Evolutionary conservation across 805 yeast genomes (phyloP), one percentile per base, ranked within the genome.

Genomic region (Scheffersomyces amazonensis): DNA sequence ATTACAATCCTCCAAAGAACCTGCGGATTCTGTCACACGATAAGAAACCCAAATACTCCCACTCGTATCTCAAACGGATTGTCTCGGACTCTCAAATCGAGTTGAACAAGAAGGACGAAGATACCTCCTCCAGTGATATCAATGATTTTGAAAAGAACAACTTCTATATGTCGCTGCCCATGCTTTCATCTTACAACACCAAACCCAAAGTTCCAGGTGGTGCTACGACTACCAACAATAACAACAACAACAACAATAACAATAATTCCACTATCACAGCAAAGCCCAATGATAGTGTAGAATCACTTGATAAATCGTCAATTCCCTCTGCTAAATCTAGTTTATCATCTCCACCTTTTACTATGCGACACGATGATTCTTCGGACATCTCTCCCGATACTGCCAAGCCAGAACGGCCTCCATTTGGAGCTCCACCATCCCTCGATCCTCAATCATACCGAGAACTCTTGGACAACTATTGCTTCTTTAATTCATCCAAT

Each of bases 401-500:
- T 4, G n/a, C 5, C 12, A 11, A 9, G 5, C 5, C n/a, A 9
- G 6, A 6, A 6, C 10, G 9, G 6, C 27, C 27, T 9, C n/a
- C 27, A 9, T 13, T 12, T 9, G 13, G 13, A 9, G n/a, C 8
- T 9, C 8, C 27, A 8, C 30, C 16, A n/a, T 13, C 17, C 5
- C 15, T 27, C n/a, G 30, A 76, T 47, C 71, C 83, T 4, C 69
- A 73, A 47, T 64, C 79, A 1, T 81, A 81, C 49, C 72, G 75
- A 45, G 77, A 79, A 41, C 56, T 81, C 16, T 56, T 81, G 36
- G 79, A 80, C 34, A 71, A 75, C 20, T 81, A 77, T 49, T 81
- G 87, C 47, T 81, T 81, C 48, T 81, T 75, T 31, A 46, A 48
- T 39, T 49, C 62, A 9, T 34, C 58, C 3, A 47, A 48, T n/a